Evolutionary conservation across 352 stramenopile genomes (phyloP), one percentile per base, ranked within the genome.

Genomic region (Blastocystis sp.): DNA sequence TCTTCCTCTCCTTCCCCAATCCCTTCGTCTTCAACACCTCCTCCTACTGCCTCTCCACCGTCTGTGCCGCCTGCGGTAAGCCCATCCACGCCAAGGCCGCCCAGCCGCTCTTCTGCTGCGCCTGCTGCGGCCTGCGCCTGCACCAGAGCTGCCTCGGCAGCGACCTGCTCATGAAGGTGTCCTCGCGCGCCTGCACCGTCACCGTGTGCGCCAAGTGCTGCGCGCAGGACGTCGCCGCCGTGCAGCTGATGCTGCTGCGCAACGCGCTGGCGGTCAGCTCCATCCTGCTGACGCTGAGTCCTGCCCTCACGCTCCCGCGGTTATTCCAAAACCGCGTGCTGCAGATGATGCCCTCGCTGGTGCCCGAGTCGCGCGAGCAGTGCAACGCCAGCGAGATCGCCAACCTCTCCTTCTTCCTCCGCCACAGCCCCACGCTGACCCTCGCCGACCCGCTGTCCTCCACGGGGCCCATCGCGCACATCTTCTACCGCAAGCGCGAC

Each of bases 211-310:
- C 40, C 5, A 11, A 74, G 17, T 74, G 64, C 41, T 23, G 34
- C 40, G 9, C 3, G 10, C n/a, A 74, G 34, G 34, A 34, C 17
- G 64, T 74, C 28, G n/a, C 34, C 41, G 5, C 64, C 34, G 45
- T 74, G 17, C 64, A 74, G 43, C 21, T 74, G 28, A 74, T 74
- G 64, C 1, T 74, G 11, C 64, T 74, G 17, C 7, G 21, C 17
- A 74, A 74, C 40, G 64, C 64, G 11, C 21, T 74, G 11, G 34
- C 34, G 2, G 64, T 56, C 5, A 17, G 48, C 48, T 56, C 48
- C 48, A 56, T 56, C 48, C 48, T 56, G 48, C 48, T 17, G 5
- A 14, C 48, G 5, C 5, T 14, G 5, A 56, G 48, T 14, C 5
- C 48, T 7, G 14, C 5, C 48, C 14, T 56, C 48, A 17, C 5